Evolutionary conservation across 2,329 filamentous ascomycete species (phyloP).

Genomic region (Fusarium abutilonis): DNA sequence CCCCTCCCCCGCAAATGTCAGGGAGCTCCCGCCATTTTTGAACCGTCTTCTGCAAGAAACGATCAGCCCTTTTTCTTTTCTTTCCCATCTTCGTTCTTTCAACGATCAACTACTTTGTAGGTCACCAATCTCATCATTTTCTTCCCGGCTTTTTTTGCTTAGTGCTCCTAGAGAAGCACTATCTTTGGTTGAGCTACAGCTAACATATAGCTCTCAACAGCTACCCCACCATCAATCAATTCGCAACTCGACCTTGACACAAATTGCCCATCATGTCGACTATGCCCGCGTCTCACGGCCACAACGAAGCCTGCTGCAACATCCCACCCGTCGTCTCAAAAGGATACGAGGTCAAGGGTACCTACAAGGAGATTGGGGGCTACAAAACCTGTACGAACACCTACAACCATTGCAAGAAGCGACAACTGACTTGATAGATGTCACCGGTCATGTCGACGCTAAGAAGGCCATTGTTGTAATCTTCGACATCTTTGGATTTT

Average conservation of each 20-base stretch:
- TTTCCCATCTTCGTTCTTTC: not conserved
- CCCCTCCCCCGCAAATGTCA: constrained; percentile 26
- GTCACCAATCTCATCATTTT: no score
- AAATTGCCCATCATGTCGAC: constrained; percentile 55
- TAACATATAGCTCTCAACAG: constrained; percentile 23
- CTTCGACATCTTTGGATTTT: constrained; percentile 77
- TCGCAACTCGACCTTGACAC: not conserved
- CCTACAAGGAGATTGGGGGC: constrained; percentile 65
- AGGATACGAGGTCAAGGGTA: constrained; percentile 65
- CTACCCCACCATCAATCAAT: constrained; percentile 18
- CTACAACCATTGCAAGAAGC: not conserved
- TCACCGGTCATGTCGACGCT: constrained; percentile 58
- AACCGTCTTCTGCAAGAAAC: constrained; percentile 1
- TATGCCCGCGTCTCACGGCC: constrained; percentile 62
- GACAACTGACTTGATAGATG: constrained; percentile 48
- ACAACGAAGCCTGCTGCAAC: constrained; percentile 67
- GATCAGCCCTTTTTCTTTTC: not conserved
- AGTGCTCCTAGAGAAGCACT: not conserved
- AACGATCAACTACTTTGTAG: constrained; percentile 1
- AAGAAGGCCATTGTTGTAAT: constrained; percentile 69
- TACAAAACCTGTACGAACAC: constrained; percentile 60
- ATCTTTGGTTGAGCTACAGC: not conserved
- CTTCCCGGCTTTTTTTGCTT: no score
- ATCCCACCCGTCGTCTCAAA: constrained; percentile 66
- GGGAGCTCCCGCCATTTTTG: constrained; percentile 5